These are phyloP conservation scores for Arachis stenosperma DNA, from an alignment of 306 rosid genomes.

Conservation along the genomic window DNA sequence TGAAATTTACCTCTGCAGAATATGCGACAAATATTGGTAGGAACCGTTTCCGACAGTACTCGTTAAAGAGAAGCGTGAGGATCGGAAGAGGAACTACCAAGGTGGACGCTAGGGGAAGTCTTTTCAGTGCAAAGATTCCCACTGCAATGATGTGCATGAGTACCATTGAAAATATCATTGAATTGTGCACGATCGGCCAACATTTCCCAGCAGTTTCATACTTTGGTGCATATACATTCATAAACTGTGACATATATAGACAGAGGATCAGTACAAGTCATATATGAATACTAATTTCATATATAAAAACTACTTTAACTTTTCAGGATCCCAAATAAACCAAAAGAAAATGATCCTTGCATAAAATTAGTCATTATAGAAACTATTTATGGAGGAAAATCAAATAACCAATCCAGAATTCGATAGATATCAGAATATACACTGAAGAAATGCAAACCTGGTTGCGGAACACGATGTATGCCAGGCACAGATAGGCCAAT, in stretches of 20 bases:
- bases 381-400: slow-evolving; percentile 33
- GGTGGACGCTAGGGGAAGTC: slow-evolving; percentile 55
- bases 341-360: background rate
- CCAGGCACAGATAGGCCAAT: slow-evolving; percentile 74
- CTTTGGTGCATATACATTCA: slow-evolving; percentile 77
- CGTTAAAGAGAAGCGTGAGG: slow-evolving; percentile 85
- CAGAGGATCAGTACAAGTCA: slow-evolving; percentile 37
- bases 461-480: slow-evolving; percentile 75
- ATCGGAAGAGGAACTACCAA: slow-evolving; percentile 72
- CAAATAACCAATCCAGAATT: slow-evolving; percentile 27
- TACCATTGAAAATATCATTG: slow-evolving; percentile 80
- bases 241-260: slow-evolving; percentile 59
- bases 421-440: slow-evolving; percentile 2
- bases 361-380: slow-evolving; percentile 10
- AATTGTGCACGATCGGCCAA: slow-evolving; percentile 89
- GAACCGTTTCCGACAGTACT: slow-evolving; percentile 95
- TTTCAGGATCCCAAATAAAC: background rate
- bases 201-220: slow-evolving; percentile 88
- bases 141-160: slow-evolving; percentile 94
- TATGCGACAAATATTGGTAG: slow-evolving; percentile 71
- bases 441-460: slow-evolving; percentile 62
- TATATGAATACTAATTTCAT: background rate
- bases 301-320: slow-evolving; percentile 23
- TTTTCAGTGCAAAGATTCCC: slow-evolving; percentile 87
- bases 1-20: slow-evolving; percentile 78